phyloP scores from a whole-genome alignment of 75 land plant genomes.

The Larix kaempferi region DNA sequence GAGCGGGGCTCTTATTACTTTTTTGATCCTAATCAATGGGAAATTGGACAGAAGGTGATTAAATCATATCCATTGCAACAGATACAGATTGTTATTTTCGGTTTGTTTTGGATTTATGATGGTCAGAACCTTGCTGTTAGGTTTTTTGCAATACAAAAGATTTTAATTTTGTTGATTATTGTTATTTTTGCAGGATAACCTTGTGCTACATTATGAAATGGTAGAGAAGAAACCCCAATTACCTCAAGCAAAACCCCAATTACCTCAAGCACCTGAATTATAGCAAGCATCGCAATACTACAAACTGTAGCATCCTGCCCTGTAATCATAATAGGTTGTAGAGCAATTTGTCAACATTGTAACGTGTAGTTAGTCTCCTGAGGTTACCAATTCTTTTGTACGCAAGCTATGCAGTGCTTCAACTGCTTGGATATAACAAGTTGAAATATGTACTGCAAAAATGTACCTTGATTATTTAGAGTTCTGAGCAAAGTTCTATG shows the following conservation, averaged over 20 bases:
- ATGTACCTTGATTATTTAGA: neutral
- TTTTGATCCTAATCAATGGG: conserved; percentile 51
- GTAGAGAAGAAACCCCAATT: conserved; percentile 38
- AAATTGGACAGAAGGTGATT: conserved; percentile 38
- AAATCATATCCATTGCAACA: neutral
- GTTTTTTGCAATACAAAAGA: neutral
- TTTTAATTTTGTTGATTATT: neutral
- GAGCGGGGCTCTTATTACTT: conserved; percentile 44
- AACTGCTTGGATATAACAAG: conserved; percentile 5
- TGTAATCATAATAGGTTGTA: conserved; percentile 12
- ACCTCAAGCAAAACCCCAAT: conserved; percentile 26
- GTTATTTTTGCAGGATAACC: conserved; percentile 37
- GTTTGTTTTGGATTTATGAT: neutral
- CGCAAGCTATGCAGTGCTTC: conserved; percentile 5
- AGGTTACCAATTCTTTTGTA: conserved; percentile 12
- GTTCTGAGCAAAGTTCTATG: neutral
- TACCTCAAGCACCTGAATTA: conserved; percentile 21
- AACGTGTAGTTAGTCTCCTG: conserved; percentile 6
- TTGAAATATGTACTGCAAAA: conserved; percentile 7
- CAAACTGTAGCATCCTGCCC: conserved; percentile 8
- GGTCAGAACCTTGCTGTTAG: neutral
- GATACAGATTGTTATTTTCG: neutral
- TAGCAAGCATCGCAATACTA: neutral
- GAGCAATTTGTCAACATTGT: conserved; percentile 12
- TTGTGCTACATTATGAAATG: conserved; percentile 43